These are phyloP conservation scores for Tetracentron sinense DNA, from an alignment of 164 flowering plant species.

Conservation along the genomic window DNA sequence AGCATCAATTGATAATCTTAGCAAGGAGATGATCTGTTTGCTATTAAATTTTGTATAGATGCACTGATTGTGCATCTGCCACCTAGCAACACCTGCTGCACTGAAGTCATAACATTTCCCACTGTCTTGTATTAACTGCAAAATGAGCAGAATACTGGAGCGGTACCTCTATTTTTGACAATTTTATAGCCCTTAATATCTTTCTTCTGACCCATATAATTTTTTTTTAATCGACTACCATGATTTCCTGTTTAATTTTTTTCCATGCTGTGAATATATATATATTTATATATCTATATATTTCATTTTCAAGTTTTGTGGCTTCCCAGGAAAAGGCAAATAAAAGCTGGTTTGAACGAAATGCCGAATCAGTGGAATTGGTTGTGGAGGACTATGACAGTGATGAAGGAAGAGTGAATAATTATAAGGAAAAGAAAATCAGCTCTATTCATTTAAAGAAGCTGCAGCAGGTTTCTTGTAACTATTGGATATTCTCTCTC, in stretches of 20 bases:
- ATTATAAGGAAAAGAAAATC: conserved; percentile 50
- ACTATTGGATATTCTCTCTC: conserved; percentile 1
- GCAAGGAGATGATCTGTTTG: too few relatives aligned
- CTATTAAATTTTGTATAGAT: too few relatives aligned
- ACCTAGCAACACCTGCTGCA: too few relatives aligned
- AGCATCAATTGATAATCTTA: too few relatives aligned
- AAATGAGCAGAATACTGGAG: too few relatives aligned
- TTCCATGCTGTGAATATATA: neutral
- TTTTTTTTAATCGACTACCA: neutral
- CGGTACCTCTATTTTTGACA: too few relatives aligned
- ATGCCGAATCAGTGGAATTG: conserved; percentile 76
- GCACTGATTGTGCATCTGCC: too few relatives aligned
- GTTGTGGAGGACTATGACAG: conserved; percentile 66
- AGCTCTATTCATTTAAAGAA: conserved; percentile 45
- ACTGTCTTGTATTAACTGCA: too few relatives aligned
- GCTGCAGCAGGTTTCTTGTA: conserved; percentile 61
- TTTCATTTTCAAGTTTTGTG: neutral
- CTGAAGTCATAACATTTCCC: too few relatives aligned
- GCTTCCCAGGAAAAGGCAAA: conserved; percentile 64
- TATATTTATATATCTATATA: neutral
- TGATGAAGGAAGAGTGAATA: conserved; percentile 80
- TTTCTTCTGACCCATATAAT: neutral
- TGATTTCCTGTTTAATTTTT: neutral
- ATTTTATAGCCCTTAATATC: neutral
- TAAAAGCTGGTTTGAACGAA: conserved; percentile 74